Conservation (phyloP, 148 eudicot species). For the Camellia sinensis region DNA sequence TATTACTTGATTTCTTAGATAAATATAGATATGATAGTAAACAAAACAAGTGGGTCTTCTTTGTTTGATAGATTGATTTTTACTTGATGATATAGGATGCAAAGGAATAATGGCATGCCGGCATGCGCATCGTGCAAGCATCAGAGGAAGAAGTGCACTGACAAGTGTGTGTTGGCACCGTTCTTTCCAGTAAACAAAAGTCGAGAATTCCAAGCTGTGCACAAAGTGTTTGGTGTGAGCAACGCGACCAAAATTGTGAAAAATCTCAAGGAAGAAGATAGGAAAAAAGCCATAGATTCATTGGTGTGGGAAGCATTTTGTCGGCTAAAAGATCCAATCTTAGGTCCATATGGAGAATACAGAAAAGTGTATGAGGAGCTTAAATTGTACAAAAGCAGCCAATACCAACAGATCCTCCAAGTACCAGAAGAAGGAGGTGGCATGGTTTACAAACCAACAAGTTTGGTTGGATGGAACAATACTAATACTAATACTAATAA, state of each 20-base stretch:
- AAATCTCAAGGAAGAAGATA: constrained; percentile 48
- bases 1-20: not conserved
- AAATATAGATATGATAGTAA: not conserved
- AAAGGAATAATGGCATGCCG: constrained; percentile 31
- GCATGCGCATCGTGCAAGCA: constrained; percentile 99
- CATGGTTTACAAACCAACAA: constrained; percentile 25
- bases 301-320: constrained; percentile 84
- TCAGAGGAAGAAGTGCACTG: constrained; percentile 84
- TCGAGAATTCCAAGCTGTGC: constrained; percentile 75
- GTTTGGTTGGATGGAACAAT: constrained; percentile 37
- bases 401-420: constrained; percentile 17
- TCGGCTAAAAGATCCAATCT: constrained; percentile 61
- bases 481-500: constrained; percentile 27
- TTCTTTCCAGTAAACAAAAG: constrained; percentile 61
- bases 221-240: constrained; percentile 86
- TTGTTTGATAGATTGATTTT: constrained; percentile 2
- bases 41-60: constrained; percentile 8
- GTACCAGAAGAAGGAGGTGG: constrained; percentile 23
- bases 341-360: constrained; percentile 75
- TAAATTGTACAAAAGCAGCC: constrained; percentile 41
- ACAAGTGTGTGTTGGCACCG: constrained; percentile 73
- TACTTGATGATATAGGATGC: constrained; percentile 26
- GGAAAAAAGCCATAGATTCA: constrained; percentile 58
- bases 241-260: constrained; percentile 66
- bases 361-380: constrained; percentile 57